Evolutionary conservation across 345 rosid genomes (phyloP), one percentile per base, ranked within the genome.

Genomic region (Anacardium occidentale): DNA sequence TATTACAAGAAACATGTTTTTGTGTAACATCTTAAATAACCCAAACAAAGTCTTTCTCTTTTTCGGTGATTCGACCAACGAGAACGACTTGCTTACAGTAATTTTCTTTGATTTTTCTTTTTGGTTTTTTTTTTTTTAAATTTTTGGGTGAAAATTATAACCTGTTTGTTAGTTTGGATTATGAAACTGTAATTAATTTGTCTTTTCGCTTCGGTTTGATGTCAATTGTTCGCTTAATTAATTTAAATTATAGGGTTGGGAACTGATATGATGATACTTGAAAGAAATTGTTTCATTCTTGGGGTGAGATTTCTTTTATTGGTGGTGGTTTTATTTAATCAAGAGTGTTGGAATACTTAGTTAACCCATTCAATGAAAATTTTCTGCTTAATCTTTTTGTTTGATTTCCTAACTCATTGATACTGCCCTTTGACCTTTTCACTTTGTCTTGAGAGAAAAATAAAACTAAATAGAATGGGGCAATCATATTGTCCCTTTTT

Each of bases 61-160:
- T 42, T 25, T 42, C 55, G 12, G 1, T 71, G 59, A 11, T 64
- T 52, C 50, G 59, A 29, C 50, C 54, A 70, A 50, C 63, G 82
- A 82, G 88, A 82, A 84, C 79, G 85, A 84, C 74, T 66, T 84
- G 65, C 84, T 84, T 60, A 70, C 81, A 79, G 84, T 85, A 70
- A 32, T 61, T 24, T 7, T 44, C 45, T 21, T 6, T 48, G n/a
- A 42, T 44, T 57, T 56, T 17, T 9, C 13, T 53, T 48, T 7
- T 48, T 70, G 62, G 42, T 42, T 58, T 12, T 48, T n/a, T 7
- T 0, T 24, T 29, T n/a, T n/a, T n/a, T n/a, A n/a, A n/a, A 54
- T 25, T 68, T 50, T 69, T 10, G 10, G 11, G 14, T 42, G 4
- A 18, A 14, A 20, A 62, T 5, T 64, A 1, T 37, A 7, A 9